phyloP scores from a whole-genome alignment of 2,329 filamentous ascomycete genomes.

The Fusarium sp. region DNA sequence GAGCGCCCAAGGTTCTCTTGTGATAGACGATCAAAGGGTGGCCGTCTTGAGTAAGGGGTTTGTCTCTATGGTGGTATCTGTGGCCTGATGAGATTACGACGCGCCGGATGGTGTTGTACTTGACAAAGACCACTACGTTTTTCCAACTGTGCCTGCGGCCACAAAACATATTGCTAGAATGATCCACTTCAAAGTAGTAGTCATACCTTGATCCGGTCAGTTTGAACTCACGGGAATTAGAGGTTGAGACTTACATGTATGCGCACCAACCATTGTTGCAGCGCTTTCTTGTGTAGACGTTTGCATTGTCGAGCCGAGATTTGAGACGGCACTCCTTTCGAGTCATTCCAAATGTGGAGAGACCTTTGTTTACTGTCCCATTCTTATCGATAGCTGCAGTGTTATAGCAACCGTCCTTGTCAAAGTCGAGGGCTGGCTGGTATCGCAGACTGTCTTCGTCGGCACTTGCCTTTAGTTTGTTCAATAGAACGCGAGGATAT shows the following conservation, averaged over 20 bases:
- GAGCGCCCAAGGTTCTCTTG: neutral
- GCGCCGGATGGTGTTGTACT: neutral
- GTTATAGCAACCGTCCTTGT: neutral
- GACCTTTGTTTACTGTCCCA: neutral
- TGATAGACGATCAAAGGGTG: neutral
- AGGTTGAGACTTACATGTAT: neutral
- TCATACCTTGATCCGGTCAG: neutral
- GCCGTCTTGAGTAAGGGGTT: neutral
- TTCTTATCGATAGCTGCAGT: neutral
- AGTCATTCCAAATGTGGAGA: too few species aligned
- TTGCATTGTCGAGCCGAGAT: neutral
- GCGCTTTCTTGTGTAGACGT: constrained; percentile 1
- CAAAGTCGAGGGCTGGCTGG: neutral
- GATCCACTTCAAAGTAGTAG: neutral
- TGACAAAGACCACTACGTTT: neutral
- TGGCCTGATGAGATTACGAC: neutral
- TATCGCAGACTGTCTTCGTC: neutral
- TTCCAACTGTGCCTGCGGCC: neutral
- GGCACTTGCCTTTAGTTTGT: neutral
- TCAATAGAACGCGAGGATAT: neutral
- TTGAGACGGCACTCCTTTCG: too few species aligned
- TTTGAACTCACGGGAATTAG: rapidly evolving
- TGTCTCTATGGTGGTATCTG: neutral
- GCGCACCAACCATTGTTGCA: constrained; percentile 3
- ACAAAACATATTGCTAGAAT: too few species aligned